Evolutionary conservation across 768 basidiomycete genomes (phyloP), one percentile per base, ranked within the genome.

Genomic region (Ramaria rubella): DNA sequence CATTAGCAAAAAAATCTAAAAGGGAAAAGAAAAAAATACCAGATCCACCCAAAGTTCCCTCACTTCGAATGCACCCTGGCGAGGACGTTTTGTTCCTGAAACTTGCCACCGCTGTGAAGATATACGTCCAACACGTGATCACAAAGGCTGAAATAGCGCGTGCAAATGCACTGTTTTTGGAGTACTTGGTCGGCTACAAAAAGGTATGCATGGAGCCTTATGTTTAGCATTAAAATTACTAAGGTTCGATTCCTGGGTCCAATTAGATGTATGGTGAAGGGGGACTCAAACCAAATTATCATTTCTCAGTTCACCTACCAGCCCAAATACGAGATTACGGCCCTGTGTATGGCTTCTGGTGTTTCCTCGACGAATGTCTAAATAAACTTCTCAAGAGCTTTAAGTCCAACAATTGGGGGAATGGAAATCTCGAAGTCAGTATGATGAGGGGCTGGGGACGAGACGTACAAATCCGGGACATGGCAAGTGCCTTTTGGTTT

Each of bases 271-370:
- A 73, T 46, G 68, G 72, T 0, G 57, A 61, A 0, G 59, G 55
- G 0, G 60, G 65, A 3, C 65, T 76, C 6, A 60, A 62, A 21
- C 74, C 69, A 2, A 75, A 75, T 58, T 69, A 72, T 43, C 74
- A 75, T 52, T 75, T 69, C 30, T 61, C 64, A 0, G 70, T 64
- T 1, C 74, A 75, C 38, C 63, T 70, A 0, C 36, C 61, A 0
- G 62, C 58, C 0, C 65, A 58, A 42, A 58, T 69, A 1, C 60
- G 58, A 1, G 66, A 70, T 43, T 75, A 65, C 50, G 71, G 74
- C n/a, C n/a, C n/a, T n/a, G n/a, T n/a, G n/a, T n/a, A n/a, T n/a
- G n/a, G n/a, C n/a, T n/a, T n/a, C n/a, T 73, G 72, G 73, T 69
- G 63, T 0, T 74, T 73, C 48, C 60, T 72, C 0, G 70, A 68